phyloP scores from a whole-genome alignment of 495 filamentous ascomycete species.

The Tuber magnatum region DNA sequence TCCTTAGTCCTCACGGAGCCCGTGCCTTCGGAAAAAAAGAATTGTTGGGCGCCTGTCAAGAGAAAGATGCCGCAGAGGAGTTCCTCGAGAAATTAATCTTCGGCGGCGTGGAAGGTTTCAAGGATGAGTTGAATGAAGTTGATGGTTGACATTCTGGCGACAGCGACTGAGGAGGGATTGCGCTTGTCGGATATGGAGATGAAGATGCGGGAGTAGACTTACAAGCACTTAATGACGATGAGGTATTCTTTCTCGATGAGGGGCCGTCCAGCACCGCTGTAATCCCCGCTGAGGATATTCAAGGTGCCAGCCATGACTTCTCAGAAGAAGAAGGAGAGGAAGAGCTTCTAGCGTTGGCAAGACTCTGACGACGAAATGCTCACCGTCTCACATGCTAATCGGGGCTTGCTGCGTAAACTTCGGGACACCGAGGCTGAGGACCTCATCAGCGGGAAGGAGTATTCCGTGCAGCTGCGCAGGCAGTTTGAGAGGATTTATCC shows the following conservation, averaged over 20 bases:
- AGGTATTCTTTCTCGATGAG: constrained; percentile 14
- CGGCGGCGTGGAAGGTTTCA: constrained; percentile 71
- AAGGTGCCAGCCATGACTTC: too few relatives aligned
- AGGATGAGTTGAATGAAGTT: constrained; percentile 52
- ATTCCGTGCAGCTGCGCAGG: too few relatives aligned
- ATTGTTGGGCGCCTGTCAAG: too few relatives aligned
- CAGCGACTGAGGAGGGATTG: constrained; percentile 39
- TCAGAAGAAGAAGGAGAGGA: neutral
- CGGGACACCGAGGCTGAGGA: too few relatives aligned
- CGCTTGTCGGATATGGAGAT: constrained; percentile 10
- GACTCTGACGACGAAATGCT: too few relatives aligned
- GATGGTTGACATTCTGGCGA: neutral
- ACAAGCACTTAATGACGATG: constrained; percentile 31
- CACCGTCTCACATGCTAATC: too few relatives aligned
- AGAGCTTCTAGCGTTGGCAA: too few relatives aligned
- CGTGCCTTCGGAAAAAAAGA: too few relatives aligned
- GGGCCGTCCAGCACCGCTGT: constrained; percentile 8
- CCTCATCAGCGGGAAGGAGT: too few relatives aligned
- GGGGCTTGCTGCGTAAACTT: too few relatives aligned
- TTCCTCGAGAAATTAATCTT: constrained; percentile 81
- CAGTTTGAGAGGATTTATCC: too few relatives aligned
- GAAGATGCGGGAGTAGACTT: constrained; percentile 25
- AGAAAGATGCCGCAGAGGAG: constrained; percentile 69
- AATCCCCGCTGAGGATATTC: neutral
- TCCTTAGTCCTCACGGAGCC: too few relatives aligned